These are phyloP conservation scores for Protostelium mycophagum DNA, from an alignment of 78 protist genomes.

Conservation along the genomic window DNA sequence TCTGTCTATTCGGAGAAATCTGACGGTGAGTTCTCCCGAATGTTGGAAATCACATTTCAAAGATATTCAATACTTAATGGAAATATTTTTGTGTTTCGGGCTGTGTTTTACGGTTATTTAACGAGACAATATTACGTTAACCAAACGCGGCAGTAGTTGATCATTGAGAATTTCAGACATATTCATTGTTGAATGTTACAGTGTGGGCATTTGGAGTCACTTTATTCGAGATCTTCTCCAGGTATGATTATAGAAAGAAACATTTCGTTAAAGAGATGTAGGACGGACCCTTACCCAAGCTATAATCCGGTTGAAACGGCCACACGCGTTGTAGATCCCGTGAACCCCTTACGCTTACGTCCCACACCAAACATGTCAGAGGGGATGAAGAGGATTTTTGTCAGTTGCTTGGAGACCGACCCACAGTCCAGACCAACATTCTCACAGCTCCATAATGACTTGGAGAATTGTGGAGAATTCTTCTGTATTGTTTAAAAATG, in stretches of 20 bases:
- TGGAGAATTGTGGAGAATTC: not conserved
- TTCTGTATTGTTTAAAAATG: too few relatives aligned
- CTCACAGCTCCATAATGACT: not conserved
- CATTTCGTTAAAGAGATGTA: too few relatives aligned
- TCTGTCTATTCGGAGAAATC: not conserved
- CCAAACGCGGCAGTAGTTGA: too few relatives aligned
- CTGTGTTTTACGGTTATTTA: too few relatives aligned
- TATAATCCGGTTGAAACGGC: not conserved
- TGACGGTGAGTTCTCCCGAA: not conserved
- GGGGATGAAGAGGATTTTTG: not conserved
- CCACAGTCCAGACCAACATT: not conserved
- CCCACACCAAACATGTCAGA: not conserved
- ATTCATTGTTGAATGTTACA: too few relatives aligned
- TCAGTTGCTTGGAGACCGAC: not conserved
- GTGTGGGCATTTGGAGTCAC: not conserved
- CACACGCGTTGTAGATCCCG: not conserved
- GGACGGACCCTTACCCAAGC: not conserved
- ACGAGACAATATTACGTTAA: too few relatives aligned
- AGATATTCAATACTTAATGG: too few relatives aligned
- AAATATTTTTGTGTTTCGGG: too few relatives aligned
- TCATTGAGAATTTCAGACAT: too few relatives aligned
- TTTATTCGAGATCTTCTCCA: not conserved
- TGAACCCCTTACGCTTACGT: not conserved
- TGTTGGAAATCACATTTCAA: too few relatives aligned
- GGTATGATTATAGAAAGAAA: not conserved